Evolutionary conservation across 345 rosid species (phyloP).

Genomic region (Bruguiera gymnorhiza): DNA sequence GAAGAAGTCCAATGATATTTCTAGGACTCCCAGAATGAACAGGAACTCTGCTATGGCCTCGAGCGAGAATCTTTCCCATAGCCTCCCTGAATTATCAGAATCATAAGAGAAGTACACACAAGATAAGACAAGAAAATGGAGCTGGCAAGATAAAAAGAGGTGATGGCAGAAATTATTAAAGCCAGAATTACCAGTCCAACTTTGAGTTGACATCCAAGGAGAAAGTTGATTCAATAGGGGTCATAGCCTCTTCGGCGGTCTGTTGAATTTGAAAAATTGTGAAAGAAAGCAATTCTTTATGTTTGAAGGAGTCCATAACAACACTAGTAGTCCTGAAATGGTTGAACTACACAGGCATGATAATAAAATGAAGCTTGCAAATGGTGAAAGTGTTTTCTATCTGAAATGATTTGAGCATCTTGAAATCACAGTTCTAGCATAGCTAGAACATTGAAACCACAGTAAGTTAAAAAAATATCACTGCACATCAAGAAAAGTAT

Average conservation of each 20-base stretch:
- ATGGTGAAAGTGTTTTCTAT: too few species aligned
- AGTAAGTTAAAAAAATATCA: too few species aligned
- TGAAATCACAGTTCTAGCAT: too few species aligned
- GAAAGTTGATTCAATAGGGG: conserved; percentile 94
- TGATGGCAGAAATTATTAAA: neutral
- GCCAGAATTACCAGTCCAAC: conserved; percentile 74
- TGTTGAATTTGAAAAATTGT: conserved; percentile 29
- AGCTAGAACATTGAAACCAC: too few species aligned
- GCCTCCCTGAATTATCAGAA: conserved; percentile 61
- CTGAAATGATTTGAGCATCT: too few species aligned
- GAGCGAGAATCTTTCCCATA: conserved; percentile 79
- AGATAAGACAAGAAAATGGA: neutral
- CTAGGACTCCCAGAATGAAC: conserved; percentile 79
- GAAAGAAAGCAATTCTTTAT: conserved; percentile 1
- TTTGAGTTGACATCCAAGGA: conserved; percentile 94
- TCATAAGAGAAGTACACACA: conserved; percentile 5
- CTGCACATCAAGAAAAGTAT: too few species aligned
- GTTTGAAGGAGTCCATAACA: neutral
- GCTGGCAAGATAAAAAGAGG: neutral
- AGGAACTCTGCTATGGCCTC: conserved; percentile 96
- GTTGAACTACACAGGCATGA: neutral
- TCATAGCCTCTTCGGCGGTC: conserved; percentile 99
- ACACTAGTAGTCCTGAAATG: neutral
- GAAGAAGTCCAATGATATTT: conserved; percentile 82
- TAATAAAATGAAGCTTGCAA: neutral